These are phyloP conservation scores for Kodamaea kakaduensis DNA, from an alignment of 805 yeast species.

Conservation along the genomic window DNA sequence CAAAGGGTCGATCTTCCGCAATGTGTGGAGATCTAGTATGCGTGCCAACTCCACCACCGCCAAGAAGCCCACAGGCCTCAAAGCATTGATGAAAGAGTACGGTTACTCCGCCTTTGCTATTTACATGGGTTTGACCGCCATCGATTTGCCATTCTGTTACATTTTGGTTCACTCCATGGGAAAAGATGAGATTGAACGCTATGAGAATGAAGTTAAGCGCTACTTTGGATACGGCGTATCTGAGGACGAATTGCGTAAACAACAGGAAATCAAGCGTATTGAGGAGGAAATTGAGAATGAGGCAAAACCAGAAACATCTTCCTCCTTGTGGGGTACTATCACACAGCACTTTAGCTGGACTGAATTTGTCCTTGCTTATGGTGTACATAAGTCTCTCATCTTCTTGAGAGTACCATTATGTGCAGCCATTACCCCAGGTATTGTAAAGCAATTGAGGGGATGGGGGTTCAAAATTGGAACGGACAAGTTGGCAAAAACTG, in stretches of 20 bases:
- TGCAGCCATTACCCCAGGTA: slow-evolving; percentile 84
- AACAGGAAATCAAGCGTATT: slow-evolving; percentile 32
- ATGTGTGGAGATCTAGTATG: background rate
- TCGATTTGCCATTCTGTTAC: slow-evolving; percentile 85
- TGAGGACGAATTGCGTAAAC: slow-evolving; percentile 38
- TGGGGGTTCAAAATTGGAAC: slow-evolving; percentile 81
- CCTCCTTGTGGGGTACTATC: slow-evolving; percentile 9
- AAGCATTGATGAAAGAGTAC: slow-evolving; percentile 72
- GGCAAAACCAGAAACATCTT: slow-evolving; percentile 13
- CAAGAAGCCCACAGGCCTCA: slow-evolving; percentile 45
- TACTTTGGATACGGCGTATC: slow-evolving; percentile 58
- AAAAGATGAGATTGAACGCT: slow-evolving; percentile 68
- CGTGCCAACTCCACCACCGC: slow-evolving; percentile 3
- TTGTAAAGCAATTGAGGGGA: slow-evolving; percentile 59
- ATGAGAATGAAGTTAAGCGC: slow-evolving; percentile 58
- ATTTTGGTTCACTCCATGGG: slow-evolving; percentile 82
- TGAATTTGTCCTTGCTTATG: slow-evolving; percentile 87
- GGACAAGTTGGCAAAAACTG: slow-evolving; percentile 41
- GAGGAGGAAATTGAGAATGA: slow-evolving; percentile 21
- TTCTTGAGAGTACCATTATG: slow-evolving; percentile 84
- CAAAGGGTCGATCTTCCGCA: background rate
- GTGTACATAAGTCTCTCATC: slow-evolving; percentile 82
- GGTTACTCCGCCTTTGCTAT: slow-evolving; percentile 91
- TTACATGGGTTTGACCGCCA: slow-evolving; percentile 62
- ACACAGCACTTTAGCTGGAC: slow-evolving; percentile 54